Base-by-base conservation (phyloP, 768 basidiomycete genomes). In the Tricholoma saponaceum region DNA sequence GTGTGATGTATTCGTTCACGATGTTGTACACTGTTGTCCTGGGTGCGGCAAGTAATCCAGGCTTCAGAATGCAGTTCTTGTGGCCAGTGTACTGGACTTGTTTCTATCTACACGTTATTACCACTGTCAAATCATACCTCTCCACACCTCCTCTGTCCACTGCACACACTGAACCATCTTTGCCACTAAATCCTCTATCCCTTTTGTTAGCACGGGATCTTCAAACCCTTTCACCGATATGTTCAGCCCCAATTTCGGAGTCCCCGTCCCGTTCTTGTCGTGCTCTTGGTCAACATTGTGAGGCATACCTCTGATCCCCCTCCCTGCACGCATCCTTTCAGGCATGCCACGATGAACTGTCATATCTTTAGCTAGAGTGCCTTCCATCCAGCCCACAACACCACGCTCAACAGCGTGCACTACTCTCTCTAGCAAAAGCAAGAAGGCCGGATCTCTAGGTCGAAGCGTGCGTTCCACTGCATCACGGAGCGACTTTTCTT, bases 1-100 rank as follows among this genome's bases (percentile, higher is more conserved):
- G 51, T 99, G 97, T 68, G 97, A 99, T 73, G 83, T 96, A 18
- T 97, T 98, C 67, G 86, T 98, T 4, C 97, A 98, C 64, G 92
- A 96, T 60, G 93, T 94, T 20, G 78, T 98, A 18, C 96, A 98
- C 67, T 93, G 91, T 58, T 99, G 96, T 76, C 95, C 96, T 0
- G 90, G 89, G 9, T 92, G 90, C 61, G 87, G 87, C 2, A 79
- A 76, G 63, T 79, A 72, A 47, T 33, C 33, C 12, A 46, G 37
- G 7, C 26, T 26, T 28, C 20, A n/a, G n/a, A n/a, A n/a, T n/a
- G n/a, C n/a, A n/a, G 51, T 20, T 46, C 22, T 47, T 10, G 28
- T 30, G 26, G 3, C n/a, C 25, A 43, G 37, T 54, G 37, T 26
- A 18, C 33, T 37, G 10, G 13, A 52, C 18, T n/a, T 55, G 25